Evolutionary conservation across 768 basidiomycete species (phyloP).

Genomic region (Scleroderma bovista): DNA sequence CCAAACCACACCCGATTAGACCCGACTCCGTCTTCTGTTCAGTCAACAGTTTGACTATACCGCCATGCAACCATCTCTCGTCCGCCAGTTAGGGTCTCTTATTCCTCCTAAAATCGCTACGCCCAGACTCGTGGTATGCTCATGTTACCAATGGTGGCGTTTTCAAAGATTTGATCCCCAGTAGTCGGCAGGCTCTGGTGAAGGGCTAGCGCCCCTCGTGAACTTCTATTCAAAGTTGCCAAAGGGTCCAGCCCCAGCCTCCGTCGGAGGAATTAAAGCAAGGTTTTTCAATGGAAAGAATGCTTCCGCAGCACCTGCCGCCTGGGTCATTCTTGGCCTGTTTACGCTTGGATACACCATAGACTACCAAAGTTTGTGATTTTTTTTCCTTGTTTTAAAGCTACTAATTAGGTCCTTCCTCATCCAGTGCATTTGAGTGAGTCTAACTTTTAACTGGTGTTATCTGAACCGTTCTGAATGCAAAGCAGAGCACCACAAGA

Average conservation of each 20-base stretch:
- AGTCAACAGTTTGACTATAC: background rate
- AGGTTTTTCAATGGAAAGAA: slow-evolving; percentile 83
- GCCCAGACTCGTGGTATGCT: slow-evolving; percentile 71
- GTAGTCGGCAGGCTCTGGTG: slow-evolving; percentile 78
- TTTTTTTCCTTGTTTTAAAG: background rate
- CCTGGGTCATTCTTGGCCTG: slow-evolving; percentile 56
- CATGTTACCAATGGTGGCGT: background rate
- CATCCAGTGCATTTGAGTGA: slow-evolving; percentile 77
- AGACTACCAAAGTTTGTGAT: slow-evolving; percentile 80
- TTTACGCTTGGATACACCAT: slow-evolving; percentile 81
- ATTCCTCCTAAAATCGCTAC: slow-evolving; percentile 96
- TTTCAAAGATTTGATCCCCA: slow-evolving; percentile 9
- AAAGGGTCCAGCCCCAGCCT: slow-evolving; percentile 70
- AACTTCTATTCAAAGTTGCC: slow-evolving; percentile 97
- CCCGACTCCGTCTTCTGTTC: background rate
- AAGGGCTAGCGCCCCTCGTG: slow-evolving; percentile 78
- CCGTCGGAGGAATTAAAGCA: slow-evolving; percentile 68
- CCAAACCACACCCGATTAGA: no score
- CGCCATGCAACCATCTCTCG: slow-evolving; percentile 76
- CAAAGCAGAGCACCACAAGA: slow-evolving; percentile 79
- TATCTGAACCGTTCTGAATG: slow-evolving; percentile 19
- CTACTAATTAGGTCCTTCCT: slow-evolving; percentile 6
- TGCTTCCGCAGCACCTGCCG: slow-evolving; percentile 68
- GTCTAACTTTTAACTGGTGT: slow-evolving; percentile 23
- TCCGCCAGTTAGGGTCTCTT: slow-evolving; percentile 77